Evolutionary conservation across 208 protist species (phyloP).

Genomic region (Leishmania aethiopica): DNA sequence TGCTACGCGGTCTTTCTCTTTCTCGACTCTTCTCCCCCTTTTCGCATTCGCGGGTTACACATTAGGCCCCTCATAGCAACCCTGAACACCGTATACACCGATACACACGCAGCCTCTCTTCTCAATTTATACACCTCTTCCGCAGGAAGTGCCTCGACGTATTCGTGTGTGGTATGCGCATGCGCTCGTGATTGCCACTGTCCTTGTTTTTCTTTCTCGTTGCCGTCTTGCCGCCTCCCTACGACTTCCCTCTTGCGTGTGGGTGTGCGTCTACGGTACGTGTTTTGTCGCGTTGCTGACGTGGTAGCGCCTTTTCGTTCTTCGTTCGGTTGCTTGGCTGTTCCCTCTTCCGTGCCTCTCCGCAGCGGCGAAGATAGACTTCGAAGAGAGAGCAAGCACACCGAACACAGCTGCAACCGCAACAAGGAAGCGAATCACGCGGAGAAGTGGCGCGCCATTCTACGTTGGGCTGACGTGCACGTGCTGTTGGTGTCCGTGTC

Average conservation of each 20-base stretch:
- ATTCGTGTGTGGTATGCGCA: background rate
- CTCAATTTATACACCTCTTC: constrained; percentile 1
- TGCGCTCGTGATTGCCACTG: background rate
- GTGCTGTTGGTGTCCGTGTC: background rate
- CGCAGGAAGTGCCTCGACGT: background rate
- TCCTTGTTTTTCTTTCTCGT: background rate
- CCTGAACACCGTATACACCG: background rate
- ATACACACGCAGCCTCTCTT: background rate
- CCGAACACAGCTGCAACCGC: background rate
- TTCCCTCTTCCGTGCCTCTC: background rate
- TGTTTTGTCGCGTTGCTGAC: background rate
- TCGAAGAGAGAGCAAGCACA: background rate
- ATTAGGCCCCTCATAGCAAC: background rate
- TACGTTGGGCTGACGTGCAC: background rate
- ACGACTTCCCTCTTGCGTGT: background rate
- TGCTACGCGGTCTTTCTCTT: background rate
- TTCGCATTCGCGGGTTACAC: background rate
- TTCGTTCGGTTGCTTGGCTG: background rate
- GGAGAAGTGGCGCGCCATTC: background rate
- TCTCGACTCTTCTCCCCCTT: background rate
- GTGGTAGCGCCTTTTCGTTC: background rate
- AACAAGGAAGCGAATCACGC: background rate
- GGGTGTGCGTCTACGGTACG: background rate
- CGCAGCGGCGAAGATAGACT: background rate
- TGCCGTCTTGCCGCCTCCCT: background rate